Percentiles rank a stretch among this genome's conserved stretches.
Evolutionary conservation across 352 stramenopile genomes (phyloP).

Genomic region (Pythium aristosporum): DNA sequence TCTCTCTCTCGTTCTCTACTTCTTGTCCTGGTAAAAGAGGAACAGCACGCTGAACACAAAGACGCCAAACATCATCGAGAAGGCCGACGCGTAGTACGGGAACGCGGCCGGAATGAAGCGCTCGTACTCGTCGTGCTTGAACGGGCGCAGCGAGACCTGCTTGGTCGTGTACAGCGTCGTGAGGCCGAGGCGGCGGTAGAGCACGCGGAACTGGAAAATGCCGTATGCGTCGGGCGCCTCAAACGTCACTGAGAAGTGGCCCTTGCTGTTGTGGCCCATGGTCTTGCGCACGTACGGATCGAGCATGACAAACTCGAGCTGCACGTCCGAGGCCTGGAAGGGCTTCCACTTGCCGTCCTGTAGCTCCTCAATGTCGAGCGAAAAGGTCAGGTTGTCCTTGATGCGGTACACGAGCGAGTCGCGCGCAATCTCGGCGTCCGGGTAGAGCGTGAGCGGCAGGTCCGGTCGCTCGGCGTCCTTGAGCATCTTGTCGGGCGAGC

Average conservation of each 20-base stretch:
- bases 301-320: constrained; percentile 96
- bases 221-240: constrained; percentile 91
- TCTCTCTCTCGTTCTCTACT: constrained; percentile 10
- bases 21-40: constrained; percentile 83
- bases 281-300: constrained; percentile 91
- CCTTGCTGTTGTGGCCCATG: constrained; percentile 63
- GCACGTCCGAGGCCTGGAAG: constrained; percentile 80
- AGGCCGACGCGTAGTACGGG: constrained; percentile 91
- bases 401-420: constrained; percentile 93
- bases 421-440: constrained; percentile 78
- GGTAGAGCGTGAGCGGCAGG: constrained; percentile 89
- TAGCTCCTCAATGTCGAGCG: constrained; percentile 88
- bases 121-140: constrained; percentile 96
- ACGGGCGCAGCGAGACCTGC: constrained; percentile 91
- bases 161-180: constrained; percentile 86
- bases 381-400: constrained; percentile 93
- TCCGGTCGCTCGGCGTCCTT: constrained; percentile 85
- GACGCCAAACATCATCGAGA: constrained; percentile 91
- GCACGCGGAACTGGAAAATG: constrained; percentile 92
- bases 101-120: constrained; percentile 92
- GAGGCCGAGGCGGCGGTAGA: constrained; percentile 89
- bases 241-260: constrained; percentile 85
- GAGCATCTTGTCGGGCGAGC: constrained; percentile 85
- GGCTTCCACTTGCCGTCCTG: constrained; percentile 74
- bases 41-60: constrained; percentile 91